Conservation (phyloP, 2,329 filamentous ascomycete species). For the Penicillium sp. region DNA sequence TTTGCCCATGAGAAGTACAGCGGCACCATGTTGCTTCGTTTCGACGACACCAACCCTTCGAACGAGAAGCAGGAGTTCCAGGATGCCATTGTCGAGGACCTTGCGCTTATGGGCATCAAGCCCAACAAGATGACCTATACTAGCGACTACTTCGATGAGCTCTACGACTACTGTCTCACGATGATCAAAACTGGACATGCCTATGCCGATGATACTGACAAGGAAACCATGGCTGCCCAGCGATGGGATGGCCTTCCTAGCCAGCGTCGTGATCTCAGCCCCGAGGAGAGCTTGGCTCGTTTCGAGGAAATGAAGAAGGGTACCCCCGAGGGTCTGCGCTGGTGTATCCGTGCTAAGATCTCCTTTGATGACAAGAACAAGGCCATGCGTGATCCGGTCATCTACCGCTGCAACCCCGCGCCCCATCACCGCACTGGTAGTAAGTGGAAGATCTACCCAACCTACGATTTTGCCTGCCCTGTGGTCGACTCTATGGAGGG, state of each 20-base stretch:
- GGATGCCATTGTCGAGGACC: slow-evolving; percentile 88
- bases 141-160: slow-evolving; percentile 89
- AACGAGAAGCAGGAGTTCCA: slow-evolving; percentile 98
- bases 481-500: slow-evolving; percentile 63
- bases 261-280: slow-evolving; percentile 70
- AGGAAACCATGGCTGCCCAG: slow-evolving; percentile 82
- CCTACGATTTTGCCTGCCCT: slow-evolving; percentile 65
- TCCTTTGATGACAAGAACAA: slow-evolving; percentile 91
- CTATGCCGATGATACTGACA: slow-evolving; percentile 91
- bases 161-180: slow-evolving; percentile 80
- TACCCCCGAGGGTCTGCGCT: slow-evolving; percentile 71
- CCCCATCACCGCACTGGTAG: slow-evolving; percentile 62
- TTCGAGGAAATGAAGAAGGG: slow-evolving; percentile 94
- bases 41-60: slow-evolving; percentile 95
- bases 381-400: slow-evolving; percentile 92
- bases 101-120: slow-evolving; percentile 86
- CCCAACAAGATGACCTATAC: slow-evolving; percentile 86
- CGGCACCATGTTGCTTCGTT: slow-evolving; percentile 84
- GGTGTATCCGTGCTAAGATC: slow-evolving; percentile 95
- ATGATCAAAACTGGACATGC: slow-evolving; percentile 85
- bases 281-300: slow-evolving; percentile 80
- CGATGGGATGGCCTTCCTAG: slow-evolving; percentile 81
- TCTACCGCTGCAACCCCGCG: slow-evolving; percentile 84
- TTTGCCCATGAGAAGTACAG: slow-evolving; percentile 93
- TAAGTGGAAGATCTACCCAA: slow-evolving; percentile 66